Evolutionary conservation across 1,139 yeast genomes (phyloP).

Genomic region (Fermentozyma sake): DNA sequence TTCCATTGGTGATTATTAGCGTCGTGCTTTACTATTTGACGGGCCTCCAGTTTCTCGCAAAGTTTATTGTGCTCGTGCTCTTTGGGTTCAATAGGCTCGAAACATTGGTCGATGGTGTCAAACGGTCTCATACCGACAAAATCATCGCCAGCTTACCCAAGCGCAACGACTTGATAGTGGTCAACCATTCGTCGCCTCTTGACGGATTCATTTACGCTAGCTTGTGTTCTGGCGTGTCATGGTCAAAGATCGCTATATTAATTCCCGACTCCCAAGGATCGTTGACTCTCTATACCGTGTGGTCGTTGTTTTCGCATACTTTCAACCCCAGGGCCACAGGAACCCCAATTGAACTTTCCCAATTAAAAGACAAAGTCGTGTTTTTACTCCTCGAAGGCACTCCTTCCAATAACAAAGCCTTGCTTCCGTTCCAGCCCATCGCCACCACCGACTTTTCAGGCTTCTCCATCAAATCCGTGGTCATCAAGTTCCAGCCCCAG

Average conservation of each 20-base stretch:
- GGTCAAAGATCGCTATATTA: constrained; percentile 34
- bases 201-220: constrained; percentile 41
- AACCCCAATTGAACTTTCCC: constrained; percentile 14
- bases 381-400: constrained; percentile 65
- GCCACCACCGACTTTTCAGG: constrained; percentile 8
- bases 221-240: constrained; percentile 21
- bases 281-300: constrained; percentile 29
- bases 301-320: constrained; percentile 32
- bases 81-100: constrained; percentile 32
- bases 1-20: constrained; percentile 15
- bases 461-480: constrained; percentile 37
- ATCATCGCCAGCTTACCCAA: constrained; percentile 36
- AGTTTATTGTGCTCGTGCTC: constrained; percentile 10
- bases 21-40: constrained; percentile 7
- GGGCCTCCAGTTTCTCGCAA: constrained; percentile 4
- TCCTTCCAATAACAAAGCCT: constrained; percentile 59
- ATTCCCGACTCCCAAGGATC: constrained; percentile 41
- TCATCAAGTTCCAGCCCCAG: constrained; percentile 37
- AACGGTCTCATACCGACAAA: constrained; percentile 33
- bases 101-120: constrained; percentile 48
- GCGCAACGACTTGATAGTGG: constrained; percentile 40
- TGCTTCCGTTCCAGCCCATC: constrained; percentile 41
- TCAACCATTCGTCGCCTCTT: constrained; percentile 54
- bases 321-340: constrained; percentile 11
- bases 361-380: constrained; percentile 30